phyloP scores from a whole-genome alignment of 2,329 filamentous ascomycete species.

The Aspergillus ustus region DNA sequence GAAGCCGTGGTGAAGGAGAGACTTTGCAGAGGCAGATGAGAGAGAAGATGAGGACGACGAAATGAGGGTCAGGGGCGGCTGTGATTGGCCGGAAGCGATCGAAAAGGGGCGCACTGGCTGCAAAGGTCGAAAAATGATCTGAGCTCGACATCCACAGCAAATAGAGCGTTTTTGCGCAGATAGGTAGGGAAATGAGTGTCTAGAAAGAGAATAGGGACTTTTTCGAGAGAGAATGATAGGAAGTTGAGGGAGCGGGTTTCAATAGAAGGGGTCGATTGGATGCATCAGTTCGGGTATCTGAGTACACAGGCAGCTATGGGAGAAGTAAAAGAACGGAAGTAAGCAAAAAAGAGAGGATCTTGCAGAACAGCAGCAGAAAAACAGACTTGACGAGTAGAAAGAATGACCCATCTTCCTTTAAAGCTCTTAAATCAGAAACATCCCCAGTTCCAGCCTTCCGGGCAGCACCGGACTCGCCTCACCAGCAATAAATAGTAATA shows the following conservation, averaged over 20 bases:
- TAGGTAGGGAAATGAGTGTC: neutral
- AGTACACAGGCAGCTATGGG: neutral
- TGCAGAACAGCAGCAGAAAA: neutral
- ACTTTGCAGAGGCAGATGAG: constrained; percentile 13
- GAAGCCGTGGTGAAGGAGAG: constrained; percentile 21
- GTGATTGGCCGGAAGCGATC: constrained; percentile 29
- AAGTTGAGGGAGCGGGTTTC: neutral
- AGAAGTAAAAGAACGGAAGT: neutral
- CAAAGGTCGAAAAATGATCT: constrained; percentile 25
- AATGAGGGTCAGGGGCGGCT: constrained; percentile 11
- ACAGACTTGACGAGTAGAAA: neutral
- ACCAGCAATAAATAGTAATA: constrained; percentile 15
- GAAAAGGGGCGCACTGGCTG: constrained; percentile 30
- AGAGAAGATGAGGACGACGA: constrained; percentile 8
- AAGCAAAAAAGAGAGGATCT: neutral
- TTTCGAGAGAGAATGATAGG: neutral
- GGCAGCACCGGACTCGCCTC: constrained; percentile 9
- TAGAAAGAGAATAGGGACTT: neutral
- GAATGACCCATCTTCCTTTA: neutral
- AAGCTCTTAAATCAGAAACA: constrained; percentile 9
- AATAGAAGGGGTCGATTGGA: constrained; percentile 6
- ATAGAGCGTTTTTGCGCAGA: neutral
- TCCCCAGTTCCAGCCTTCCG: constrained; percentile 9
- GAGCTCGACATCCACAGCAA: constrained; percentile 27
- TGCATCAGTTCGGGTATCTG: neutral